A percentile compares a stretch with the other conserved stretches of the same genome.
These are phyloP conservation scores for Boletus edulis DNA, from an alignment of 768 basidiomycete genomes.

Conservation along the genomic window DNA sequence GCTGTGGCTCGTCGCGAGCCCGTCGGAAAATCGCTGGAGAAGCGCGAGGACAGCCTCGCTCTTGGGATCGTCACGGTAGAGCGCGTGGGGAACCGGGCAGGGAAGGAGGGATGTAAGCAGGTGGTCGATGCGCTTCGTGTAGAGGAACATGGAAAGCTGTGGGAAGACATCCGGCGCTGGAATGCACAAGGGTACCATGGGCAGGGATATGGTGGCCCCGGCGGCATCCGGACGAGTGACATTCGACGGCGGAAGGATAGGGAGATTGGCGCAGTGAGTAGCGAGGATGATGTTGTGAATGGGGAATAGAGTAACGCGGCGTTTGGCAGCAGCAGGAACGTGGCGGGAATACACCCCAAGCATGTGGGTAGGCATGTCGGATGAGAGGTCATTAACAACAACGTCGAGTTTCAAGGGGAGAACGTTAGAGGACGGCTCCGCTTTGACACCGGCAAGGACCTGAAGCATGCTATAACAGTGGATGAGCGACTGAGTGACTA, in stretches of 20 bases:
- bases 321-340: slow-evolving; percentile 21
- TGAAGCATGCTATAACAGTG: slow-evolving; percentile 25
- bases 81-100: slow-evolving; percentile 23
- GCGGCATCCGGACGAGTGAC: slow-evolving; percentile 7
- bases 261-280: slow-evolving; percentile 29
- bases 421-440: slow-evolving; percentile 13
- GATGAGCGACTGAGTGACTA: slow-evolving; percentile 7
- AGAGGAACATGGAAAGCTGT: slow-evolving; percentile 63
- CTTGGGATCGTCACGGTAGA: slow-evolving; percentile 25
- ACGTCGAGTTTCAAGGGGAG: slow-evolving; percentile 30
- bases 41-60: slow-evolving; percentile 9
- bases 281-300: slow-evolving; percentile 38
- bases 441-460: slow-evolving; percentile 29
- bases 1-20: slow-evolving; percentile 12
- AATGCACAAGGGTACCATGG: slow-evolving; percentile 66
- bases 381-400: slow-evolving; percentile 29
- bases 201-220: slow-evolving; percentile 37
- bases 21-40: slow-evolving; percentile 16
- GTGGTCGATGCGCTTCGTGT: slow-evolving; percentile 57
- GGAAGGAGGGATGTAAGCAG: slow-evolving; percentile 67
- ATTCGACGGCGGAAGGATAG: slow-evolving; percentile 15
- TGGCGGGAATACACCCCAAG: slow-evolving; percentile 29
- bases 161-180: slow-evolving; percentile 71
- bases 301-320: slow-evolving; percentile 35
- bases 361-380: slow-evolving; percentile 33